phyloP scores from a whole-genome alignment of 2,329 filamentous ascomycete genomes.

The Periconia sp. region DNA sequence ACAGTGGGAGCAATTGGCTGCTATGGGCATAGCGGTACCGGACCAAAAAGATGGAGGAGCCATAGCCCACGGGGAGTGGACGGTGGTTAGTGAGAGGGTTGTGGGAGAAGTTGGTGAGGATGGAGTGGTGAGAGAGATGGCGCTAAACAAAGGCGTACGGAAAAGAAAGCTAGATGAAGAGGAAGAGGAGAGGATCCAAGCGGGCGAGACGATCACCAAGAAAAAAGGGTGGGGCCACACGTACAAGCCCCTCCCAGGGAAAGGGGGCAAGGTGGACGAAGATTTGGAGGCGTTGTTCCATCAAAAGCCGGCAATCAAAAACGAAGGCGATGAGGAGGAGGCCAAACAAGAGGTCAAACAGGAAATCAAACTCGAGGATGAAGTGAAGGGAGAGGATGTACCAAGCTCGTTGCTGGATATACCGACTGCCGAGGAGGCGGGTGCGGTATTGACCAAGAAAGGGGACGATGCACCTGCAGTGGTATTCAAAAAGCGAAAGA shows the following conservation, averaged over 20 bases:
- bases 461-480: constrained; percentile 45
- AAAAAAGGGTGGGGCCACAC: constrained; percentile 50
- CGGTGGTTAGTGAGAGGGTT: constrained; percentile 59
- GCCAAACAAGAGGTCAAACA: constrained; percentile 49
- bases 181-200: constrained; percentile 61
- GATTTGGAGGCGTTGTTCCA: constrained; percentile 65
- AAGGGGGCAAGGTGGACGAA: constrained; percentile 55
- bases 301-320: constrained; percentile 28
- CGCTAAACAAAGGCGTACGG: constrained; percentile 57
- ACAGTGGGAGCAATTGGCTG: constrained; percentile 85
- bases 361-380: constrained; percentile 41
- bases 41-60: constrained; percentile 76
- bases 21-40: constrained; percentile 83
- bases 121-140: constrained; percentile 47
- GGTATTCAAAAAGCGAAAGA: constrained; percentile 79
- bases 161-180: constrained; percentile 65
- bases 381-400: constrained; percentile 50
- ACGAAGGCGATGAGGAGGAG: constrained; percentile 28
- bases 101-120: constrained; percentile 47
- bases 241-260: constrained; percentile 49
- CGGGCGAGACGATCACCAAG: constrained; percentile 51
- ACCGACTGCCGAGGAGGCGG: constrained; percentile 26
- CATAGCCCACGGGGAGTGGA: constrained; percentile 89
- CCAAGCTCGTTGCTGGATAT: constrained; percentile 11
- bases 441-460: constrained; percentile 20